Percentiles rank a stretch among this genome's conserved stretches.
phyloP scores from a whole-genome alignment of 2,329 filamentous ascomycete species.

The Fusarium transvaalense region DNA sequence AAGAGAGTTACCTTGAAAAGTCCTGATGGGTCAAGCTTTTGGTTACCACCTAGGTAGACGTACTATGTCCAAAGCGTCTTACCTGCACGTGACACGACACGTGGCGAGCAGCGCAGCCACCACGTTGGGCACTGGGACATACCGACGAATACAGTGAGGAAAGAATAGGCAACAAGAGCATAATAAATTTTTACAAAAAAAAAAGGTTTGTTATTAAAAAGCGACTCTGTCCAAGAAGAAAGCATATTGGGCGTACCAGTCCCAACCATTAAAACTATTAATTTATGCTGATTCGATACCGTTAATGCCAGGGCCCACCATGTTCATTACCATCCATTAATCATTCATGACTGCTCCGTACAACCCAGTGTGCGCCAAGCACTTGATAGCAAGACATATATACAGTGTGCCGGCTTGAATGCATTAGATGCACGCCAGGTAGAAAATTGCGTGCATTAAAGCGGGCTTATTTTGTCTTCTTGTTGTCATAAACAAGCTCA shows the following conservation, averaged over 20 bases:
- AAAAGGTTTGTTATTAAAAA: constrained; percentile 40
- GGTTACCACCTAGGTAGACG: too few species aligned
- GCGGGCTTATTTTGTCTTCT: constrained; percentile 52
- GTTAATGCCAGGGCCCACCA: constrained; percentile 44
- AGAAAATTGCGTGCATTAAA: constrained; percentile 5
- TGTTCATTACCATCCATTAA: constrained; percentile 47
- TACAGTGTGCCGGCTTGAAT: constrained; percentile 27
- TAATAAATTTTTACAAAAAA: constrained; percentile 1
- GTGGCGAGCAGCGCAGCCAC: constrained; percentile 28
- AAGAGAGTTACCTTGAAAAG: constrained; percentile 40
- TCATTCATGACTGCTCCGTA: constrained; percentile 46
- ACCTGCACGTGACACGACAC: constrained; percentile 42
- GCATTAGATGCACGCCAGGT: not conserved
- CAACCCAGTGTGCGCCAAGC: constrained; percentile 38
- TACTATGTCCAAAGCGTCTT: constrained; percentile 7
- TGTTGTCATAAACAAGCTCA: constrained; percentile 67
- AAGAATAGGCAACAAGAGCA: not conserved
- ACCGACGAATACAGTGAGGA: not conserved
- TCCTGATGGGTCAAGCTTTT: constrained; percentile 42
- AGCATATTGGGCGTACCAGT: constrained; percentile 39
- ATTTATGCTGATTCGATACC: constrained; percentile 41
- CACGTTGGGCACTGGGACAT: constrained; percentile 21
- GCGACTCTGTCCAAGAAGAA: constrained; percentile 37
- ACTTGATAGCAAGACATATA: constrained; percentile 32
- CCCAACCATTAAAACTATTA: constrained; percentile 45